Conservation (phyloP, 192 early-diverging fungal species). For the Backusella tuberculispora region DNA sequence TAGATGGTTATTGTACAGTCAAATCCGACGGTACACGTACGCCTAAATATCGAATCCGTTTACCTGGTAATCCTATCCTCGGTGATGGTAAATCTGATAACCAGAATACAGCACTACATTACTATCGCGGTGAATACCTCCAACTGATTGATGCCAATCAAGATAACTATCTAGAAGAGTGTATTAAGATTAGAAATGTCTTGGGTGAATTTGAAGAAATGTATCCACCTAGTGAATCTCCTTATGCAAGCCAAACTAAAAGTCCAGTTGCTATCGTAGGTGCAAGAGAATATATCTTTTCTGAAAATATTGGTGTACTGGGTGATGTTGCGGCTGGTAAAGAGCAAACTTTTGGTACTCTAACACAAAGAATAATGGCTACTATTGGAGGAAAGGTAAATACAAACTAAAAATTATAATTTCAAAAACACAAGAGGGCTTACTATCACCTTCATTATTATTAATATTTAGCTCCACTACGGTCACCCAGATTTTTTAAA, state of each 20-base stretch:
- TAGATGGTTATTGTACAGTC: slow-evolving; percentile 78
- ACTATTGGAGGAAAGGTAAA: slow-evolving; percentile 83
- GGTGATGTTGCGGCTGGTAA: slow-evolving; percentile 91
- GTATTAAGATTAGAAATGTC: slow-evolving; percentile 85
- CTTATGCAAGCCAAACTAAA: slow-evolving; percentile 65
- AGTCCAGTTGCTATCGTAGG: slow-evolving; percentile 88
- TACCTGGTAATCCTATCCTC: slow-evolving; percentile 88
- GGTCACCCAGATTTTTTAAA: slow-evolving; percentile 93
- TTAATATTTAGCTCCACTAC: slow-evolving; percentile 39
- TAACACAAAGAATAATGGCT: slow-evolving; percentile 86
- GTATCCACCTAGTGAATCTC: slow-evolving; percentile 64
- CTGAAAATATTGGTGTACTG: slow-evolving; percentile 81
- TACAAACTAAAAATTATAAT: slow-evolving; percentile 38
- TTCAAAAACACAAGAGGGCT: neutral
- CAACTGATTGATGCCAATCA: slow-evolving; percentile 91
- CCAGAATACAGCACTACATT: slow-evolving; percentile 86
- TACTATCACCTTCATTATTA: neutral
- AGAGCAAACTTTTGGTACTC: slow-evolving; percentile 86
- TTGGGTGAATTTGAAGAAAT: slow-evolving; percentile 86
- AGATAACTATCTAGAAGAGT: slow-evolving; percentile 92
- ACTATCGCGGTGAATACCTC: slow-evolving; percentile 85
- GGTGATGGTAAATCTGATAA: slow-evolving; percentile 94
- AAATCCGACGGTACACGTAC: slow-evolving; percentile 70
- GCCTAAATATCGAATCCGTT: slow-evolving; percentile 75
- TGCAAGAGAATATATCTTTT: slow-evolving; percentile 86